Evolutionary conservation across 306 rosid species (phyloP).

Genomic region (Alnus glutinosa): DNA sequence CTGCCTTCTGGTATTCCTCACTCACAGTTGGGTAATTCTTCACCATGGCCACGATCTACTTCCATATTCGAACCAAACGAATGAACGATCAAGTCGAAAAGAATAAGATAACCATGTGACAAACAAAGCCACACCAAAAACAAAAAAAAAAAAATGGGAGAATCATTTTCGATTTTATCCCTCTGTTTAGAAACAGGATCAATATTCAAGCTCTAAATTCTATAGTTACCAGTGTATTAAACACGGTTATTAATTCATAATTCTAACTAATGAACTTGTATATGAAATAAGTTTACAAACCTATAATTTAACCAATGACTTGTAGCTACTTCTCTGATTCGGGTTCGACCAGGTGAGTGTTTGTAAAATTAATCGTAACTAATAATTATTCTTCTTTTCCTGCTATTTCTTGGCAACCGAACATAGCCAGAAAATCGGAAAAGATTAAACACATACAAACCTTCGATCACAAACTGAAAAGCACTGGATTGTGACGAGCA

Average conservation of each 20-base stretch:
- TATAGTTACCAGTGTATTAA: neutral
- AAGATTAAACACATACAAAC: neutral
- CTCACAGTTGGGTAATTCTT: conserved; percentile 54
- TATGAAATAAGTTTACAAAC: no score
- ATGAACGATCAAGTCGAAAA: neutral
- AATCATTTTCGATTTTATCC: neutral
- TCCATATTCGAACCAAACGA: neutral
- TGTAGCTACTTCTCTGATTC: no score
- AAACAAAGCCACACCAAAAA: neutral
- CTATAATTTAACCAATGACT: no score
- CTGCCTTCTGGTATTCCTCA: conserved; percentile 48
- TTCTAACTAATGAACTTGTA: neutral
- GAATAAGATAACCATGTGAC: neutral
- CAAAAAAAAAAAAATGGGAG: neutral
- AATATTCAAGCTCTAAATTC: neutral
- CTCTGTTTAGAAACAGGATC: neutral
- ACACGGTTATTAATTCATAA: neutral
- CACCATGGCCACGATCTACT: conserved; percentile 31
- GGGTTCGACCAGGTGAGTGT: no score
- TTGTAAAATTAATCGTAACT: no score
- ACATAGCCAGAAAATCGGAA: neutral
- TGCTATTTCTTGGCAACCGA: neutral
- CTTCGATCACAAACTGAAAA: neutral
- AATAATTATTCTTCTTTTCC: neutral
- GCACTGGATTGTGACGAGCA: neutral